phyloP scores from a whole-genome alignment of 148 eudicot genomes.

The Beta vulgaris region DNA sequence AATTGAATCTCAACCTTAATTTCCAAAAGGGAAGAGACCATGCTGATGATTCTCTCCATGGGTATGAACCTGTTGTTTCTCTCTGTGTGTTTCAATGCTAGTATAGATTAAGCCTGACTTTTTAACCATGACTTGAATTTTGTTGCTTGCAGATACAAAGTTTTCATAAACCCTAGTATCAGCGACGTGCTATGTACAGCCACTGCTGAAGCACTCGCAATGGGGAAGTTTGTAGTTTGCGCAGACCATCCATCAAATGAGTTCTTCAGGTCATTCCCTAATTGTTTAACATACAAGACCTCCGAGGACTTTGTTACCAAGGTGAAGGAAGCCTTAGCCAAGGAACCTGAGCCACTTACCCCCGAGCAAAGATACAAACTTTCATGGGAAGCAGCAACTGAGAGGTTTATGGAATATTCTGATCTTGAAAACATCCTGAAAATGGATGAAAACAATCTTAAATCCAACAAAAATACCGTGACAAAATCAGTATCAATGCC shows the following conservation, averaged over 20 bases:
- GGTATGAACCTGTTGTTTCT: slow-evolving; percentile 40
- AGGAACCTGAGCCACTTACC: slow-evolving; percentile 84
- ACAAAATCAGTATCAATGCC: slow-evolving; percentile 67
- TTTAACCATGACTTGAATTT: neutral
- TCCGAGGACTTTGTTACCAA: slow-evolving; percentile 79
- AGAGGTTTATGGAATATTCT: slow-evolving; percentile 82
- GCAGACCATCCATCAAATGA: slow-evolving; percentile 98
- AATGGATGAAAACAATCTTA: slow-evolving; percentile 17
- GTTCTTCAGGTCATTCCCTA: slow-evolving; percentile 86
- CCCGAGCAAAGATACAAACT: slow-evolving; percentile 69
- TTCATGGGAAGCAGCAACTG: slow-evolving; percentile 98
- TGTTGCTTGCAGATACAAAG: slow-evolving; percentile 71
- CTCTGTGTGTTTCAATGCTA: neutral
- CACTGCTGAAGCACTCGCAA: slow-evolving; percentile 97
- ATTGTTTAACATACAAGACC: slow-evolving; percentile 76
- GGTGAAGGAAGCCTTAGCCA: slow-evolving; percentile 78
- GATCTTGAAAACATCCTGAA: slow-evolving; percentile 68
- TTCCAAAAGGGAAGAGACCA: slow-evolving; percentile 97
- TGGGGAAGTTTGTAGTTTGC: slow-evolving; percentile 98
- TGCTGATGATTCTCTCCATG: slow-evolving; percentile 94
- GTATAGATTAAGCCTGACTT: neutral
- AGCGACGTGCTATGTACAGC: slow-evolving; percentile 99
- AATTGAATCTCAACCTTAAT: slow-evolving; percentile 65
- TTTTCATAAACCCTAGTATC: slow-evolving; percentile 89
- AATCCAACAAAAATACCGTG: slow-evolving; percentile 27